phyloP scores from a whole-genome alignment of 176 grass and related monocot species.

The Carex myosuroides region DNA sequence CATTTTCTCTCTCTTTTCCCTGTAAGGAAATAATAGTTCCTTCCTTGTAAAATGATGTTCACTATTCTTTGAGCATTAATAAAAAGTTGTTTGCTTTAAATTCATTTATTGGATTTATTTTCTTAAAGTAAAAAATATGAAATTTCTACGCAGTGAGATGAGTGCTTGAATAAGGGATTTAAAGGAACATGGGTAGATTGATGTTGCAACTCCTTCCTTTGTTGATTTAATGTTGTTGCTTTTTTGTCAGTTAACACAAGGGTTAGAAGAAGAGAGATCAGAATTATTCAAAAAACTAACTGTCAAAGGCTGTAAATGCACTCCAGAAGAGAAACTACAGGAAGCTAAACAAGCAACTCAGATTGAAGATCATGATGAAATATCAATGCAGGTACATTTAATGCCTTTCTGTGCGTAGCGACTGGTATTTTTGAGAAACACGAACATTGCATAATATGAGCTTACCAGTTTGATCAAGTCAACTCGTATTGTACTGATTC shows the following conservation, averaged over 20 bases:
- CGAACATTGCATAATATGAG: neutral
- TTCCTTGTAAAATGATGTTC: neutral
- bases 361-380: neutral
- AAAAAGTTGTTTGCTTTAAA: neutral
- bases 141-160: too few species aligned
- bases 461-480: neutral
- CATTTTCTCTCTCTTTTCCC: neutral
- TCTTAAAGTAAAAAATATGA: neutral
- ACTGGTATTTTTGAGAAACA: neutral
- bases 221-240: neutral
- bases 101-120: neutral
- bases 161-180: too few species aligned
- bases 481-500: neutral
- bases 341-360: neutral
- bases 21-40: neutral
- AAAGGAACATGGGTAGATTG: too few species aligned
- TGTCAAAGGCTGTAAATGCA: neutral
- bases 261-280: constrained; percentile 18
- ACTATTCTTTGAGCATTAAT: neutral
- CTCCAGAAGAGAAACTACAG: neutral
- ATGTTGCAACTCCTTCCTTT: neutral
- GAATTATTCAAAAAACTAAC: neutral
- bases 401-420: neutral
- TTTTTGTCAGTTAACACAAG: constrained; percentile 19
- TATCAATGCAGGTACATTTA: neutral